Conservation (phyloP, 345 rosid genomes). For the Linum tenue region DNA sequence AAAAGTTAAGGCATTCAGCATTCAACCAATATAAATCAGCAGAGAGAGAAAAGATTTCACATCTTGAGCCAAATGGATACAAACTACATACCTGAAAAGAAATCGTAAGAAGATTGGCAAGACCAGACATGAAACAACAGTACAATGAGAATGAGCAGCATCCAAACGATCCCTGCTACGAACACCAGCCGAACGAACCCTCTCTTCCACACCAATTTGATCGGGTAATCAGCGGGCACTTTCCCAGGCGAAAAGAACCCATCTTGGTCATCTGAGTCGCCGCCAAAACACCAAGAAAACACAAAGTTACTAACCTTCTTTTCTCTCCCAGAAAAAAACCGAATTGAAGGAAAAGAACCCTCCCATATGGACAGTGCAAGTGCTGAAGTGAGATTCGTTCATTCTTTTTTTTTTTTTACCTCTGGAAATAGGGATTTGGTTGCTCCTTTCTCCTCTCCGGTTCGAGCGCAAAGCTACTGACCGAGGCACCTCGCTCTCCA, state of each 20-base stretch:
- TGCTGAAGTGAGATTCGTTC: not conserved
- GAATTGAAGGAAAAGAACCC: too few species aligned
- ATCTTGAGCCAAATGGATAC: not conserved
- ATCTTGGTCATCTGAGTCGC: slow-evolving; percentile 37
- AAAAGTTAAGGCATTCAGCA: too few species aligned
- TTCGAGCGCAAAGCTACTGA: slow-evolving; percentile 48
- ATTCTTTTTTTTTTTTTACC: slow-evolving; percentile 21
- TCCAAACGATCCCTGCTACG: slow-evolving; percentile 76
- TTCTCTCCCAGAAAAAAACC: not conserved
- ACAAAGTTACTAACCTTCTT: too few species aligned
- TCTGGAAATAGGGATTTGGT: slow-evolving; percentile 26
- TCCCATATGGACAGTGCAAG: not conserved
- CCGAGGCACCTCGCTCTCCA: slow-evolving; percentile 46
- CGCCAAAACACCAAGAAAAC: too few species aligned
- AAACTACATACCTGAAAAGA: slow-evolving; percentile 61
- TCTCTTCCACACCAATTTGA: slow-evolving; percentile 50
- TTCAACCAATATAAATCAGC: too few species aligned
- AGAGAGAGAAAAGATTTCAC: not conserved
- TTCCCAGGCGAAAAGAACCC: slow-evolving; percentile 48
- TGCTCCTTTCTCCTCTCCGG: slow-evolving; percentile 52
- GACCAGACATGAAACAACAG: slow-evolving; percentile 78
- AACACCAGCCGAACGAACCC: slow-evolving; percentile 75
- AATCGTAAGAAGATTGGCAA: slow-evolving; percentile 60
- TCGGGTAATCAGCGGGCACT: slow-evolving; percentile 36
- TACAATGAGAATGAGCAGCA: slow-evolving; percentile 67